Conservation (phyloP, 2,329 filamentous ascomycete species). For the Bipolaris bicolor region DNA sequence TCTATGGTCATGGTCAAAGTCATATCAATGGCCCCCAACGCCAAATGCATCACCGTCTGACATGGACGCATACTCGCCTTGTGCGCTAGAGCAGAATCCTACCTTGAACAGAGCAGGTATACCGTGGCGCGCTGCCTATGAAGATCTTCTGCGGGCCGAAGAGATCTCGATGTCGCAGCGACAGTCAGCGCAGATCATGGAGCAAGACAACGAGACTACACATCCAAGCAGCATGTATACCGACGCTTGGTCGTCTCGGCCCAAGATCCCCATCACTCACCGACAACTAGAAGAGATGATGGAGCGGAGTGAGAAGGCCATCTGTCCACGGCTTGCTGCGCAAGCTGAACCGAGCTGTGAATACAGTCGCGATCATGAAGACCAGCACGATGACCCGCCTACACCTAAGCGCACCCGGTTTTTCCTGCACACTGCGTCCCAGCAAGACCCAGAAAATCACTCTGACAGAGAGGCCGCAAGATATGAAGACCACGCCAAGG, state of each 20-base stretch:
- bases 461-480: not conserved
- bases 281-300: conserved; percentile 11
- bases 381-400: conserved; percentile 45
- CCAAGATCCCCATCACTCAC: conserved; percentile 9
- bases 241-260: not conserved
- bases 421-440: not conserved
- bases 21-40: conserved; percentile 31
- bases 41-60: conserved; percentile 11
- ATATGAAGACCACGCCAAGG: not conserved
- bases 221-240: conserved; percentile 15
- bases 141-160: conserved; percentile 60
- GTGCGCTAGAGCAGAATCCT: conserved; percentile 58
- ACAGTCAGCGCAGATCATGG: not conserved
- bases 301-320: not conserved
- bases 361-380: conserved; percentile 41
- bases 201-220: not conserved
- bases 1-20: conserved; percentile 21
- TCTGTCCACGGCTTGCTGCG: conserved; percentile 8
- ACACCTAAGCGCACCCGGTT: conserved; percentile 29
- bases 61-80: conserved; percentile 57
- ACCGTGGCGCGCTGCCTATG: conserved; percentile 64
- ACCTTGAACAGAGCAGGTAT: conserved; percentile 44
- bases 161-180: conserved; percentile 2
- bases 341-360: conserved; percentile 43
- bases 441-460: conserved; percentile 3